These are phyloP conservation scores for Daldinia decipiens DNA, from an alignment of 495 filamentous ascomycete genomes.

Conservation along the genomic window DNA sequence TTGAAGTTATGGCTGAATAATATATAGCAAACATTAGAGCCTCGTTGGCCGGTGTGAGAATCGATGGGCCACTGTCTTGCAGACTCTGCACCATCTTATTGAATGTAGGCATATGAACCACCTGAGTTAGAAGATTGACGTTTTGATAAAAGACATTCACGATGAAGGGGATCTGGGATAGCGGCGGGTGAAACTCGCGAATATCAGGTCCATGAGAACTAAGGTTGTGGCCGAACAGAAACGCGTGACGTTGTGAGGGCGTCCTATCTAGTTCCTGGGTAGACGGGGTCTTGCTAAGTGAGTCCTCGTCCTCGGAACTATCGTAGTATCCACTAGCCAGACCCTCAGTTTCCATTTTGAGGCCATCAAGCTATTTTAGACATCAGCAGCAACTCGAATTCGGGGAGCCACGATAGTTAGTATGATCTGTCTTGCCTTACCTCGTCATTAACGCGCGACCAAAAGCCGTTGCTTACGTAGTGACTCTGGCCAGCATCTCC, in stretches of 20 bases:
- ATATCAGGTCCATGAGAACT: conserved; percentile 48
- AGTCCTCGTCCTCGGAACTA: conserved; percentile 56
- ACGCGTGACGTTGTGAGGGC: conserved; percentile 63
- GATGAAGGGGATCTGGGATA: conserved; percentile 63
- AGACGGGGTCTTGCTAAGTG: conserved; percentile 45
- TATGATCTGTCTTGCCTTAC: conserved; percentile 45
- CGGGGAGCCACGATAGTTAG: conserved; percentile 11
- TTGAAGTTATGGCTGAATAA: conserved; percentile 66
- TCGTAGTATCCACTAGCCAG: conserved; percentile 49
- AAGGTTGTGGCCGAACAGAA: conserved; percentile 63
- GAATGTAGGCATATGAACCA: conserved; percentile 65
- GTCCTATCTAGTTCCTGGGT: conserved; percentile 55
- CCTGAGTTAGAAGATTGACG: conserved; percentile 59
- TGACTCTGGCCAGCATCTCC: conserved; percentile 54
- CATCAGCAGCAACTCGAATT: conserved; percentile 36
- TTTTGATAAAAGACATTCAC: conserved; percentile 64
- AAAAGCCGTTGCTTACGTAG: conserved; percentile 64
- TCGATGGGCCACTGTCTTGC: conserved; percentile 48
- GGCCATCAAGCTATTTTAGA: conserved; percentile 51
- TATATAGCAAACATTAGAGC: conserved; percentile 70
- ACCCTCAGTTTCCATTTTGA: conserved; percentile 54
- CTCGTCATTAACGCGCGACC: conserved; percentile 65
- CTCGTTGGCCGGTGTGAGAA: conserved; percentile 58
- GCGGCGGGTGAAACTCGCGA: conserved; percentile 60
- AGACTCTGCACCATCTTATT: conserved; percentile 57